phyloP scores from a whole-genome alignment of 2,329 filamentous ascomycete genomes.

The Penicillium hesseltinei region DNA sequence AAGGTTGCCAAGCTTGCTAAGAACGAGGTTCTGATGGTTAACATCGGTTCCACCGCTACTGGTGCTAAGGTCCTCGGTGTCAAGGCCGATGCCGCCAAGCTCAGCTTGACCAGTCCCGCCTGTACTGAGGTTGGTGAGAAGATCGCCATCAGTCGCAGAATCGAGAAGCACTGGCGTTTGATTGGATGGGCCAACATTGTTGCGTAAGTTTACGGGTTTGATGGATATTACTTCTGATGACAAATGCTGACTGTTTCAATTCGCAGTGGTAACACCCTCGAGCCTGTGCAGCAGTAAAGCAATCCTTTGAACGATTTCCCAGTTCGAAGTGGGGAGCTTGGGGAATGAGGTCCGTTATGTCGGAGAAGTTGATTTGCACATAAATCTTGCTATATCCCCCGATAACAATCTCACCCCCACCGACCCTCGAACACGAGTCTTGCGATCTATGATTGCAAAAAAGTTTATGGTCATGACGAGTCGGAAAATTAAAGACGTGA shows the following conservation, averaged over 20 bases:
- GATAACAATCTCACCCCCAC: slow-evolving; percentile 15
- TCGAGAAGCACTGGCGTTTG: slow-evolving; percentile 98
- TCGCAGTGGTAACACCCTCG: slow-evolving; percentile 47
- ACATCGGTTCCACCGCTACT: slow-evolving; percentile 96
- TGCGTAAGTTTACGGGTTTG: slow-evolving; percentile 40
- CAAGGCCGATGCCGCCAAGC: slow-evolving; percentile 95
- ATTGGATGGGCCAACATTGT: slow-evolving; percentile 87
- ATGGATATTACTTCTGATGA: background rate
- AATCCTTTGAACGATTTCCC: slow-evolving; percentile 17
- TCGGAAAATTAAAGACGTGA: slow-evolving; percentile 27
- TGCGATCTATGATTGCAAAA: slow-evolving; percentile 23
- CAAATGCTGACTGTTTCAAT: slow-evolving; percentile 10
- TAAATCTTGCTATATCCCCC: slow-evolving; percentile 6
- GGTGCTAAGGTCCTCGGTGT: slow-evolving; percentile 97
- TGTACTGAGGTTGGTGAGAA: slow-evolving; percentile 98
- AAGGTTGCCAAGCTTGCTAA: slow-evolving; percentile 98
- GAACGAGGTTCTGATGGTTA: slow-evolving; percentile 99
- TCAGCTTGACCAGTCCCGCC: slow-evolving; percentile 86
- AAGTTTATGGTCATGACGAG: slow-evolving; percentile 33
- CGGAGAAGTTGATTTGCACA: slow-evolving; percentile 12
- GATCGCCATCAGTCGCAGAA: slow-evolving; percentile 92
- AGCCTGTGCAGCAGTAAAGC: slow-evolving; percentile 44
- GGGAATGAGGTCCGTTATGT: slow-evolving; percentile 12
- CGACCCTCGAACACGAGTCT: slow-evolving; percentile 19
- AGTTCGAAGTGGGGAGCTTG: slow-evolving; percentile 13